phyloP scores from a whole-genome alignment of 1,284 basidiomycete genomes.

The Rhodotorula sp. region DNA sequence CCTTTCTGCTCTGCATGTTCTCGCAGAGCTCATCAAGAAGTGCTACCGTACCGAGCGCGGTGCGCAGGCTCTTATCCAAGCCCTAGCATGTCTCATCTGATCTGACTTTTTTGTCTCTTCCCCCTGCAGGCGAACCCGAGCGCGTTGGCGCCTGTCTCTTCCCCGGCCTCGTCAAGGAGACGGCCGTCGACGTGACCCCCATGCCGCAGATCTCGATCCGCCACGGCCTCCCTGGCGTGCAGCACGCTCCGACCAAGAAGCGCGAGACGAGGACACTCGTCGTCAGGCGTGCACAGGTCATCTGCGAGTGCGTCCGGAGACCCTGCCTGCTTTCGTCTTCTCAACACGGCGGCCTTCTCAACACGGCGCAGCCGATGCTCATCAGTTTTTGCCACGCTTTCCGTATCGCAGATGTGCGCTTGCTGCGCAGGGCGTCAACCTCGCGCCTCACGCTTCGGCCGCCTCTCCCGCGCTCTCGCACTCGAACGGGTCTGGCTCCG shows the following conservation, averaged over 20 bases:
- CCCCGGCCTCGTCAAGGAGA: constrained; percentile 76
- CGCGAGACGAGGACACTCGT: constrained; percentile 66
- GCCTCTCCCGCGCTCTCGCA: not conserved
- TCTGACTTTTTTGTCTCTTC: not conserved
- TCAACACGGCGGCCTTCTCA: not conserved
- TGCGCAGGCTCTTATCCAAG: not conserved
- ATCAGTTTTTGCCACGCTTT: too few relatives aligned
- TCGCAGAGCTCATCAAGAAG: constrained; percentile 74
- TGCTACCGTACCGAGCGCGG: constrained; percentile 71
- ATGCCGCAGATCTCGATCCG: constrained; percentile 31
- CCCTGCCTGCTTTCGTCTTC: too few relatives aligned
- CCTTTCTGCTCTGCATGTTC: constrained; percentile 47
- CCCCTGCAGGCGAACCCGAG: constrained; percentile 57
- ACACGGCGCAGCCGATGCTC: not conserved
- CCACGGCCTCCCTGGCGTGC: constrained; percentile 9
- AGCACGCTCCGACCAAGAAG: constrained; percentile 24
- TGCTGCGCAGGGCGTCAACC: constrained; percentile 24
- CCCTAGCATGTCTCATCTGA: not conserved
- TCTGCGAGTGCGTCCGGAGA: constrained; percentile 66
- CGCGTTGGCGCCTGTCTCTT: constrained; percentile 76
- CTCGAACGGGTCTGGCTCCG: not conserved
- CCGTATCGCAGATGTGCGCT: too few relatives aligned
- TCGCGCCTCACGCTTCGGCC: not conserved
- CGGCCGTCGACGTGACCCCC: constrained; percentile 37
- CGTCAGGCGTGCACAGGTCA: constrained; percentile 74